These are phyloP conservation scores for Cochlearia excelsa DNA, from an alignment of 345 rosid genomes.

Conservation along the genomic window DNA sequence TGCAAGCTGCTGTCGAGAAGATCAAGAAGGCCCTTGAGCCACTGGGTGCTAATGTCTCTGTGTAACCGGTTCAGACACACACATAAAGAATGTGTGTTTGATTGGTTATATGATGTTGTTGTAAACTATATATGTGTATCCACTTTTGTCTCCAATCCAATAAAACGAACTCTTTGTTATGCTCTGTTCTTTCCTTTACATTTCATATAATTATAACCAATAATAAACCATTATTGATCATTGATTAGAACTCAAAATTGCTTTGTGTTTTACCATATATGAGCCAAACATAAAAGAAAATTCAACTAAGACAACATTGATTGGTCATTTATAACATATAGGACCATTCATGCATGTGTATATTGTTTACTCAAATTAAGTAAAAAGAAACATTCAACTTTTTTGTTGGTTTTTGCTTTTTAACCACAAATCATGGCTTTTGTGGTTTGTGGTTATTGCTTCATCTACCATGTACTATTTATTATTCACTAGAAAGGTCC, in stretches of 20 bases:
- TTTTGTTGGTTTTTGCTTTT: conserved; percentile 15
- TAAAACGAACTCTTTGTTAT: not conserved
- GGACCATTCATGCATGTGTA: not conserved
- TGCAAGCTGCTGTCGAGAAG: conserved; percentile 76
- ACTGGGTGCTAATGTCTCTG: conserved; percentile 53
- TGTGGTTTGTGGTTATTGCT: conserved; percentile 29
- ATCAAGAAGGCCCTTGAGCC: conserved; percentile 65
- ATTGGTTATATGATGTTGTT: conserved; percentile 10
- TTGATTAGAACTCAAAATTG: too few species aligned
- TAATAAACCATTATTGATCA: too few species aligned
- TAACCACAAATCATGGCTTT: conserved; percentile 19
- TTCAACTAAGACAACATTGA: not conserved
- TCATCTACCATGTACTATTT: conserved; percentile 11
- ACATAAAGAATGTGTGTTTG: not conserved
- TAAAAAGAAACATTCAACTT: not conserved
- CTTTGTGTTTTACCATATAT: too few species aligned
- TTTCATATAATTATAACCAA: too few species aligned
- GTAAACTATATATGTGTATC: conserved; percentile 1
- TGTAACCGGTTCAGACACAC: conserved; percentile 30
- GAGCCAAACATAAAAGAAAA: conserved; percentile 4
- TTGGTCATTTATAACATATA: conserved; percentile 3
- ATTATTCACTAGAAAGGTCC: conserved; percentile 12
- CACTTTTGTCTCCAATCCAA: conserved; percentile 5
- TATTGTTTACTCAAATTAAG: conserved; percentile 18
- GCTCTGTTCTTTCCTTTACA: too few species aligned